A percentile compares a stretch with the other conserved stretches of the same genome.
Evolutionary conservation across 2,329 filamentous ascomycete genomes (phyloP).

Genomic region (Aplosporella prunicola): DNA sequence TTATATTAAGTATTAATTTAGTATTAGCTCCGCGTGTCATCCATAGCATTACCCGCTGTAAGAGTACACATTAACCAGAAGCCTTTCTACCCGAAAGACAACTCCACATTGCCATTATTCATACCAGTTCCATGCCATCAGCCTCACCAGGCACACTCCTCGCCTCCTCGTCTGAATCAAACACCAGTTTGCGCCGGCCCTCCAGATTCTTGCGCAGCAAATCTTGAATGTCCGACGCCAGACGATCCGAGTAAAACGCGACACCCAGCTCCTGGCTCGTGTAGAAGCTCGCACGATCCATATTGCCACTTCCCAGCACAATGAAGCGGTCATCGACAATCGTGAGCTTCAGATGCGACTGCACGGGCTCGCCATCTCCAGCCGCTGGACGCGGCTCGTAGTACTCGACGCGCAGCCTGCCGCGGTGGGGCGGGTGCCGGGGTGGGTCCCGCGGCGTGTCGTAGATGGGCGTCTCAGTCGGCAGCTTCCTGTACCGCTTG

Average conservation of each 20-base stretch:
- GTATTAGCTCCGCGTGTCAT: too few species aligned
- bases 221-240: slow-evolving; percentile 1
- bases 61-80: too few species aligned
- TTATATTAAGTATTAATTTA: too few species aligned
- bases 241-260: slow-evolving; percentile 30
- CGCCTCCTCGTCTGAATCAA: too few species aligned
- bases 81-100: too few species aligned
- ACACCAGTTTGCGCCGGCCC: slow-evolving; percentile 4
- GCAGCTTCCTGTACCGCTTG: slow-evolving; percentile 40
- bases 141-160: too few species aligned
- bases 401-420: slow-evolving; percentile 50
- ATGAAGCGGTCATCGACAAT: slow-evolving; percentile 60
- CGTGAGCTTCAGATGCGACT: slow-evolving; percentile 69
- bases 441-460: slow-evolving; percentile 39
- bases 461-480: slow-evolving; percentile 13
- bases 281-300: slow-evolving; percentile 79
- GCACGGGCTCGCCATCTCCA: slow-evolving; percentile 50
- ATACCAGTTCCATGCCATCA: too few species aligned
- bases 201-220: slow-evolving; percentile 3
- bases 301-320: slow-evolving; percentile 70
- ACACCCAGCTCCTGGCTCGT: slow-evolving; percentile 78
- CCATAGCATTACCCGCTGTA: too few species aligned
- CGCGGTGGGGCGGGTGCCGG: slow-evolving; percentile 24
- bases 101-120: too few species aligned
- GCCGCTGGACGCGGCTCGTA: slow-evolving; percentile 35